phyloP scores from a whole-genome alignment of 805 yeast genomes.

The Isabelozyma gotoi region DNA sequence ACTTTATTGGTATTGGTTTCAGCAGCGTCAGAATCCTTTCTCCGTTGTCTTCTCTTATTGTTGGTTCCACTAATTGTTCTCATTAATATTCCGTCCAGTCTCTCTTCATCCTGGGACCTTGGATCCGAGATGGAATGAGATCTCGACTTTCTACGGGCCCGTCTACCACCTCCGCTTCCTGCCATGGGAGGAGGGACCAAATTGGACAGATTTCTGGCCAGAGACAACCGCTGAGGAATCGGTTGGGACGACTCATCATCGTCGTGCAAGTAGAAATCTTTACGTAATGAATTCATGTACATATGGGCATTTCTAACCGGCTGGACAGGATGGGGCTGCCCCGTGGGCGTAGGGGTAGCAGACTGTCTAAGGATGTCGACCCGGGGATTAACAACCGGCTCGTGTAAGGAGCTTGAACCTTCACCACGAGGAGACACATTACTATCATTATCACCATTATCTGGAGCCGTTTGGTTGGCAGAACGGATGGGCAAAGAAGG shows the following conservation, averaged over 20 bases:
- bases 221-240: not conserved
- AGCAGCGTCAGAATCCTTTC: not conserved
- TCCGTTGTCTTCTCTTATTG: constrained; percentile 2
- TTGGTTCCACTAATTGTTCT: constrained; percentile 6
- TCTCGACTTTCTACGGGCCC: constrained; percentile 23
- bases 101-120: constrained; percentile 18
- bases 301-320: constrained; percentile 1
- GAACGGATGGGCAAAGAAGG: constrained; percentile 27
- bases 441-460: constrained; percentile 1
- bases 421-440: constrained; percentile 15
- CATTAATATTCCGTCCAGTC: constrained; percentile 30
- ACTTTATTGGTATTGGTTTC: constrained; percentile 16
- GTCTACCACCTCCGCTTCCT: constrained; percentile 7
- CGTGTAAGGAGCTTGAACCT: too few species aligned
- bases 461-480: too few species aligned
- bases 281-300: constrained; percentile 14
- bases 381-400: too few species aligned
- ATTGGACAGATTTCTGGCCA: not conserved
- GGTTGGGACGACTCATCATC: constrained; percentile 1
- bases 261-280: constrained; percentile 14
- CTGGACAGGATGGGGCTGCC: not conserved
- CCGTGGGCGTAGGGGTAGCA: too few species aligned
- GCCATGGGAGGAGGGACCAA: not conserved
- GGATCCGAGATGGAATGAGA: constrained; percentile 44
- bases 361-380: too few species aligned